phyloP scores from a whole-genome alignment of 345 rosid genomes.

The Aurinia saxatilis region DNA sequence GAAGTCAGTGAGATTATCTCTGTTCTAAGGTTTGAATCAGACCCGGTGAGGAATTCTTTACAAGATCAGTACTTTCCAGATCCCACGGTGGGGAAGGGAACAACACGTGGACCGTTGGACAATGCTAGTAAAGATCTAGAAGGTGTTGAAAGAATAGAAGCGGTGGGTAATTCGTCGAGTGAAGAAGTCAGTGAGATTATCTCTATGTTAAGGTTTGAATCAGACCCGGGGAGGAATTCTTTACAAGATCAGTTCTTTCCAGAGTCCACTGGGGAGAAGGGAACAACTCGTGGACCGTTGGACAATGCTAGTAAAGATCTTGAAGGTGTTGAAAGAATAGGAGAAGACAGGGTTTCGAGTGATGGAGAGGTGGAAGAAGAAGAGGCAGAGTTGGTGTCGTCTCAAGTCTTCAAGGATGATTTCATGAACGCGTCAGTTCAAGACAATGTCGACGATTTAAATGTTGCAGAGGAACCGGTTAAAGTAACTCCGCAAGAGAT shows the following conservation, averaged over 20 bases:
- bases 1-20: slow-evolving; percentile 16
- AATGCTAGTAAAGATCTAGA: slow-evolving; percentile 1
- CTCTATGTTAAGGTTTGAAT: slow-evolving; percentile 17
- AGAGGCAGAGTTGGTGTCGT: background rate
- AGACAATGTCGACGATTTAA: background rate
- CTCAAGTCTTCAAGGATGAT: slow-evolving; percentile 25
- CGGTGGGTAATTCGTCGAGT: background rate
- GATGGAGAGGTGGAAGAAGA: background rate
- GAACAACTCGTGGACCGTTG: slow-evolving; percentile 12
- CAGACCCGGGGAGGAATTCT: slow-evolving; percentile 24
- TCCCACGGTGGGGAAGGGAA: slow-evolving; percentile 19
- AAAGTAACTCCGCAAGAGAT: slow-evolving; percentile 30
- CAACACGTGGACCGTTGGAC: slow-evolving; percentile 12
- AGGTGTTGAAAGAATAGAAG: too few relatives aligned
- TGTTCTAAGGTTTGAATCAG: slow-evolving; percentile 18
- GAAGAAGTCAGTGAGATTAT: slow-evolving; percentile 17
- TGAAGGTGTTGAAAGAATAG: slow-evolving; percentile 2
- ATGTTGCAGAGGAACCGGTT: slow-evolving; percentile 5
- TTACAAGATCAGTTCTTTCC: slow-evolving; percentile 24
- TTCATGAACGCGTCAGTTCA: slow-evolving; percentile 18
- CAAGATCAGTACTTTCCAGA: slow-evolving; percentile 26
- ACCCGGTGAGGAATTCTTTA: slow-evolving; percentile 21
- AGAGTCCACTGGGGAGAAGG: slow-evolving; percentile 23
- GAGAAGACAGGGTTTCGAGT: too few relatives aligned
- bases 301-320: background rate